Percentiles rank a stretch among this genome's conserved stretches.
These are phyloP conservation scores for Neocatenulostroma microsporum DNA, from an alignment of 2,329 filamentous ascomycete species.

Conservation along the genomic window DNA sequence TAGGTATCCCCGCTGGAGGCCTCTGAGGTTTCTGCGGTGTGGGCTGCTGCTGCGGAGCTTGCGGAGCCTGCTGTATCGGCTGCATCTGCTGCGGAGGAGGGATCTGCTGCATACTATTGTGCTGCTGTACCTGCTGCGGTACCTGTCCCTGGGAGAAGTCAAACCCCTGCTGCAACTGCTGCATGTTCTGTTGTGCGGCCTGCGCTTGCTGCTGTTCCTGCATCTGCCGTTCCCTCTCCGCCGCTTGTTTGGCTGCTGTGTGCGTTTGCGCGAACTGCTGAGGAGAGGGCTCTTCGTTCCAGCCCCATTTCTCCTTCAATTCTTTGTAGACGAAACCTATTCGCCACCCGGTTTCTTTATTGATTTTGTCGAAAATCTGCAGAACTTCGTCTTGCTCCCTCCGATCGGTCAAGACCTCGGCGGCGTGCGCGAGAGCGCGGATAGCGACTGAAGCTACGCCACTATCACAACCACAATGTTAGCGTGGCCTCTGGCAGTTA, in stretches of 20 bases:
- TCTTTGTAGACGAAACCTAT: constrained; percentile 64
- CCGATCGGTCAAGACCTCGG: constrained; percentile 59
- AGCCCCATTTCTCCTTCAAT: constrained; percentile 70
- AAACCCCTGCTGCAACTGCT: constrained; percentile 14
- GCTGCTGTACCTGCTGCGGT: constrained; percentile 1
- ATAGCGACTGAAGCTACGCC: constrained; percentile 73
- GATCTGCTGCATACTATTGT: constrained; percentile 1
- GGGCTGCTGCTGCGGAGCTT: constrained; percentile 14
- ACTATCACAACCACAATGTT: constrained; percentile 24
- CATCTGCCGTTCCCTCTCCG: constrained; percentile 23
- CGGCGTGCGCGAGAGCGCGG: constrained; percentile 69
- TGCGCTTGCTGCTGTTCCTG: constrained; percentile 20
- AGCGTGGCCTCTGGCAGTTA: too few species aligned
- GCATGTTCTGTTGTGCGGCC: constrained; percentile 10
- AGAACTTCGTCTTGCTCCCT: constrained; percentile 76
- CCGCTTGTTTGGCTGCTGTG: constrained; percentile 20
- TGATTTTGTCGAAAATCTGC: constrained; percentile 65
- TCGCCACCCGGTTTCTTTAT: constrained; percentile 69
- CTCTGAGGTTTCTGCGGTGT: constrained; percentile 21
- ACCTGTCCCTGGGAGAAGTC: constrained; percentile 12
- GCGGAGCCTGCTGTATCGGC: constrained; percentile 14
- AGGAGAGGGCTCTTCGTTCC: constrained; percentile 45
- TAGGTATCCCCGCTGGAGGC: constrained; percentile 50
- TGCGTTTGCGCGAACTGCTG: constrained; percentile 33
- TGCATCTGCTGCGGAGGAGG: constrained; percentile 9